These are phyloP conservation scores for Cordyceps farinosa DNA, from an alignment of 2,329 filamentous ascomycete species.

Conservation along the genomic window DNA sequence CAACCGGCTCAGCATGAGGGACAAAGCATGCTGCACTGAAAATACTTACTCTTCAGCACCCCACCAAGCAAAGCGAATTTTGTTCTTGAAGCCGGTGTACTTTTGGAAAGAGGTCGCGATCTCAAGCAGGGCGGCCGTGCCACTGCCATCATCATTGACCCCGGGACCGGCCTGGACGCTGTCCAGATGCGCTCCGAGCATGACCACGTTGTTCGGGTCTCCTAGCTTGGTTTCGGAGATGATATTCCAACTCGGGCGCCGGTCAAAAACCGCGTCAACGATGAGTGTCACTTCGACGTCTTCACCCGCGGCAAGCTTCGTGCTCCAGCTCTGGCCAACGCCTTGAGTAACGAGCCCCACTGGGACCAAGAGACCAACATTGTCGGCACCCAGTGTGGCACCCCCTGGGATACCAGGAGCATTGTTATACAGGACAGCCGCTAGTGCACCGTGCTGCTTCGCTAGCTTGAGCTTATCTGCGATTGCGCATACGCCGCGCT, in stretches of 20 bases:
- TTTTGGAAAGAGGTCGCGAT: conserved; percentile 35
- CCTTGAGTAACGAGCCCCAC: conserved; percentile 36
- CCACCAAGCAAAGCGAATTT: conserved; percentile 43
- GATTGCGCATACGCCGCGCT: conserved; percentile 42
- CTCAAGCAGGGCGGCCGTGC: conserved; percentile 37
- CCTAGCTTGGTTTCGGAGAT: conserved; percentile 42
- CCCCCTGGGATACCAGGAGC: conserved; percentile 41
- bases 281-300: conserved; percentile 32
- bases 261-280: conserved; percentile 37
- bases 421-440: conserved; percentile 60
- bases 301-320: conserved; percentile 32
- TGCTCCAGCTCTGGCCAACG: conserved; percentile 35
- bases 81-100: conserved; percentile 39
- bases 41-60: conserved; percentile 38
- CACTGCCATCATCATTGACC: conserved; percentile 41
- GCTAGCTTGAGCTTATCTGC: conserved; percentile 41
- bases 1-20: not conserved
- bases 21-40: too few relatives aligned
- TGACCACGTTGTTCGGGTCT: conserved; percentile 40
- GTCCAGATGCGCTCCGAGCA: conserved; percentile 42
- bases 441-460: conserved; percentile 38
- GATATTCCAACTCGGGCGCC: conserved; percentile 38
- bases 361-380: conserved; percentile 34
- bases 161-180: conserved; percentile 38
- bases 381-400: conserved; percentile 51